phyloP scores from a whole-genome alignment of 1,284 basidiomycete species.

The Tylopilus sp. region DNA sequence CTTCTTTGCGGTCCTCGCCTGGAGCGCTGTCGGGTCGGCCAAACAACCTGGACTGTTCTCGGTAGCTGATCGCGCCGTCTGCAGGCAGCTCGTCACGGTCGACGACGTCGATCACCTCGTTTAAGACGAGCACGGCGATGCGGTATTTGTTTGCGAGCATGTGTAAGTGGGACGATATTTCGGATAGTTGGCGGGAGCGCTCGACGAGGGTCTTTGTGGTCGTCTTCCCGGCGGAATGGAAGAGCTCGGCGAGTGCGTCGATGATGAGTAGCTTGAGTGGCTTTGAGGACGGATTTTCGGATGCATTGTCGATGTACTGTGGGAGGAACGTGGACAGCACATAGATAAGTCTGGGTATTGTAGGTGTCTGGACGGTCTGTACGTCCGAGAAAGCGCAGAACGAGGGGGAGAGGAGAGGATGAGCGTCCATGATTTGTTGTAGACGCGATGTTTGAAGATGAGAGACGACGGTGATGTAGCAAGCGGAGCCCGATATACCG shows the following conservation, averaged over 20 bases:
- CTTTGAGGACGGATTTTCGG: conserved; percentile 33
- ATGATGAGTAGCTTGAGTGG: conserved; percentile 71
- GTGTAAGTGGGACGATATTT: conserved; percentile 66
- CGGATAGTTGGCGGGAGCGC: conserved; percentile 64
- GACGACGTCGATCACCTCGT: conserved; percentile 81
- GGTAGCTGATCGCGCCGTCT: conserved; percentile 43
- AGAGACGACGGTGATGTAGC: conserved; percentile 72
- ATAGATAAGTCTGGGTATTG: conserved; percentile 60
- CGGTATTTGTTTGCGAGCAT: conserved; percentile 55
- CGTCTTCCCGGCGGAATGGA: conserved; percentile 56
- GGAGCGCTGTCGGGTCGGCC: conserved; percentile 54
- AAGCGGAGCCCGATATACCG: conserved; percentile 57
- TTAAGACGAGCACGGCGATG: conserved; percentile 77
- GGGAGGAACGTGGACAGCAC: conserved; percentile 64
- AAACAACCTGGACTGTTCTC: conserved; percentile 74
- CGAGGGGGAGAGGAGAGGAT: conserved; percentile 45
- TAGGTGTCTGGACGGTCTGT: conserved; percentile 57
- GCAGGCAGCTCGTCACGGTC: conserved; percentile 32
- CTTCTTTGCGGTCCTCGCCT: conserved; percentile 66
- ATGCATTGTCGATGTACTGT: conserved; percentile 44
- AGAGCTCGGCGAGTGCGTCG: conserved; percentile 78
- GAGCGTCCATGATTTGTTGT: conserved; percentile 47
- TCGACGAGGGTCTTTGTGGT: conserved; percentile 58
- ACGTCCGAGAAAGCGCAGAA: conserved; percentile 59
- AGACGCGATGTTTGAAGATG: conserved; percentile 67